Percentiles rank a stretch among this genome's conserved stretches.
Evolutionary conservation across 495 filamentous ascomycete species (phyloP).

Genomic region (Neurospora sp.): DNA sequence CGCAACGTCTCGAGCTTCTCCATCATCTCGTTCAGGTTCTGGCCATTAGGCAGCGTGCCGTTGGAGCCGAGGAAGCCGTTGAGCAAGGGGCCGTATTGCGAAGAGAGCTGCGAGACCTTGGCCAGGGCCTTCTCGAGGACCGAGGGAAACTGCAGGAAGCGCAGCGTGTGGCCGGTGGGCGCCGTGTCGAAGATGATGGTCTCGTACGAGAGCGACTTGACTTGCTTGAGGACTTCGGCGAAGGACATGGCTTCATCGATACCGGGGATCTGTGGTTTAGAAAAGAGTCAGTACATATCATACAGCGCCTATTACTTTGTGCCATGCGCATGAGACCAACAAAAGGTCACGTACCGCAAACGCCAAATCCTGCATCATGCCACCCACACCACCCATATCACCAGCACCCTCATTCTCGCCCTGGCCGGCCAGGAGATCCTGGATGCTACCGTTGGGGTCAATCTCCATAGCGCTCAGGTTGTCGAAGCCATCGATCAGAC

Average conservation of each 20-base stretch:
- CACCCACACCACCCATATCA: slow-evolving; percentile 57
- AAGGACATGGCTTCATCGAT: slow-evolving; percentile 99
- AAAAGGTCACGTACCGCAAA: slow-evolving; percentile 39
- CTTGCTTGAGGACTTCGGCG: slow-evolving; percentile 96
- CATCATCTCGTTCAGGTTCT: slow-evolving; percentile 83
- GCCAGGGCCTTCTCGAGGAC: slow-evolving; percentile 96
- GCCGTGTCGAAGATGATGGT: slow-evolving; percentile 99
- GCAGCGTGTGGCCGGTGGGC: slow-evolving; percentile 96
- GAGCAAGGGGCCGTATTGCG: slow-evolving; percentile 91
- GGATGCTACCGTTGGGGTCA: slow-evolving; percentile 95
- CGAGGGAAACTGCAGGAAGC: slow-evolving; percentile 97
- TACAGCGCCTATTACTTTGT: neutral
- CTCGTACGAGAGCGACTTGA: slow-evolving; percentile 98
- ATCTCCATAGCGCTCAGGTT: slow-evolving; percentile 99
- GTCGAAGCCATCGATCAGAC: slow-evolving; percentile 79
- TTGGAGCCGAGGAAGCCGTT: slow-evolving; percentile 82
- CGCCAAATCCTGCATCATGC: slow-evolving; percentile 57
- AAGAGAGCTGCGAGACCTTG: slow-evolving; percentile 88
- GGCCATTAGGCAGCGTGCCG: slow-evolving; percentile 73
- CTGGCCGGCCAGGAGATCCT: slow-evolving; percentile 78
- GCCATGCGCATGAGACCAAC: neutral
- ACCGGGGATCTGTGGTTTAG: slow-evolving; percentile 66
- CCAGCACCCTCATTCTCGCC: slow-evolving; percentile 53
- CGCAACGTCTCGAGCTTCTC: slow-evolving; percentile 88
- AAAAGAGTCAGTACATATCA: neutral